Evolutionary conservation across 371 early-diverging fungal genomes (phyloP).

Genomic region (Mucor plumbeus): DNA sequence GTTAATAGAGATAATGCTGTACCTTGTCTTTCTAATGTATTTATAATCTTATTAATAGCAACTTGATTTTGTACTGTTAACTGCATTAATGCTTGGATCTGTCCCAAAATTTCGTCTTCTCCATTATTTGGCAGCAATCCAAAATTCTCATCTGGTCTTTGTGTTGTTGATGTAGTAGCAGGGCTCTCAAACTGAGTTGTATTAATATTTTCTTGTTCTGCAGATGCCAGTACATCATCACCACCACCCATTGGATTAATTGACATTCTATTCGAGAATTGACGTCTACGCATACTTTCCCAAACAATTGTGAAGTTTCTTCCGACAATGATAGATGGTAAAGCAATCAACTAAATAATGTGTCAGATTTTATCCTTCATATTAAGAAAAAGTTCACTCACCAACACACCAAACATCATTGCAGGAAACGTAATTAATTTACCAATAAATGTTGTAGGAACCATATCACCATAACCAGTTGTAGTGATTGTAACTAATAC

Average conservation of each 20-base stretch:
- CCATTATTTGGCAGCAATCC: conserved; percentile 18
- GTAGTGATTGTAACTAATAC: conserved; percentile 86
- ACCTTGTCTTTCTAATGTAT: conserved; percentile 48
- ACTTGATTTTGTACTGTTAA: conserved; percentile 61
- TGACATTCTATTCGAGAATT: conserved; percentile 16
- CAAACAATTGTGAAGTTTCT: conserved; percentile 87
- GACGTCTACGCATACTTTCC: conserved; percentile 71
- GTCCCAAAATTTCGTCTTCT: conserved; percentile 53
- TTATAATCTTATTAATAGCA: conserved; percentile 55
- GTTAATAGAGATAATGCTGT: neutral
- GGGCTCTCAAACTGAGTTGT: conserved; percentile 8
- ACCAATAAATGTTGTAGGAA: conserved; percentile 83
- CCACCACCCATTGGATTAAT: conserved; percentile 12
- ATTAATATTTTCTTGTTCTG: conserved; percentile 14
- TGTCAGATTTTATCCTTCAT: neutral
- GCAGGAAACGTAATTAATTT: conserved; percentile 85
- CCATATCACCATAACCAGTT: conserved; percentile 88
- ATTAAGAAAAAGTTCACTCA: conserved; percentile 14
- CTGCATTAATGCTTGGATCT: conserved; percentile 51
- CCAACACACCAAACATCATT: conserved; percentile 85
- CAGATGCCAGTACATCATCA: neutral
- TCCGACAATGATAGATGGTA: conserved; percentile 90
- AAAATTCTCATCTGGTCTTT: conserved; percentile 13
- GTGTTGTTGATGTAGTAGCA: neutral
- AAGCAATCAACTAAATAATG: conserved; percentile 66